A percentile compares a stretch with the other conserved stretches of the same genome.
Evolutionary conservation across 2,329 filamentous ascomycete species (phyloP).

Genomic region (Sclerotinia spermophila): DNA sequence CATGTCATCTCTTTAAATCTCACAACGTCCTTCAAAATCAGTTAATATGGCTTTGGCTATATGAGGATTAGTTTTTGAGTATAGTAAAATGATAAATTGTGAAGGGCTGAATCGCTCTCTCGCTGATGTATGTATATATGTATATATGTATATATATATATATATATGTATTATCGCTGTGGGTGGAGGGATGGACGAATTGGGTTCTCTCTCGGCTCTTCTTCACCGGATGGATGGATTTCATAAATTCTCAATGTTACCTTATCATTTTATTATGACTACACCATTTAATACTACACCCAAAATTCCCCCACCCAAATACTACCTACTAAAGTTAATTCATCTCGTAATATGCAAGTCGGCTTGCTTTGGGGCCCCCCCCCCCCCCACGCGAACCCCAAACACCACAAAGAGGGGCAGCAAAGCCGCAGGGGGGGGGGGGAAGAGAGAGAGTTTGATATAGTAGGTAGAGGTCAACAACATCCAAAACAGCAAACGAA

Average conservation of each 20-base stretch:
- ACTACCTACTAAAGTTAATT: constrained; percentile 10
- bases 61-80: no score
- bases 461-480: no score
- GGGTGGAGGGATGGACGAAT: constrained; percentile 4
- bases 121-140: no score
- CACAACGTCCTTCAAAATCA: no score
- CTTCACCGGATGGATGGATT: neutral
- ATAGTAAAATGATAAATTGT: neutral
- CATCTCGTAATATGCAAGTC: constrained; percentile 6
- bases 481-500: no score
- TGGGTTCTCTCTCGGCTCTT: neutral
- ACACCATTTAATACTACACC: neutral
- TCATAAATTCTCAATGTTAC: neutral
- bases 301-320: neutral
- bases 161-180: constrained; percentile 2
- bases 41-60: neutral
- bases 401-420: no score
- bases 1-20: neutral
- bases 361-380: constrained; percentile 16
- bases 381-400: no score
- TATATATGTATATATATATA: no score
- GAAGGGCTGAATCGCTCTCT: neutral
- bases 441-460: no score
- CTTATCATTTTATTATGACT: neutral
- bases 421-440: no score